A percentile compares a stretch with the other conserved stretches of the same genome.
Evolutionary conservation across 192 early-diverging fungal species (phyloP).

Genomic region (Coemansia reversa): DNA sequence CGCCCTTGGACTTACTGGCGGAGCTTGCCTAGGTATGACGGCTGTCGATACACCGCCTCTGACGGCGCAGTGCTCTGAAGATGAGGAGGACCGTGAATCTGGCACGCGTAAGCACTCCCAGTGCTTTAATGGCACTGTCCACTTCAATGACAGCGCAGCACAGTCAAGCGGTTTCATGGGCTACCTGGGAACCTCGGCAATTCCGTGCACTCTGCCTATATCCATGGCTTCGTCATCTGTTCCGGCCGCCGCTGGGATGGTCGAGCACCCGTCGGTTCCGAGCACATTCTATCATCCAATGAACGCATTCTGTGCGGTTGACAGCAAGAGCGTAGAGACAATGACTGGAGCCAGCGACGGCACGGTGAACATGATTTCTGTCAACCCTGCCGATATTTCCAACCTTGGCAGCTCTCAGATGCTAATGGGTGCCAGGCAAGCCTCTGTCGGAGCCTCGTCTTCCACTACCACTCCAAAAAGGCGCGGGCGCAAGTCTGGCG

Average conservation of each 20-base stretch:
- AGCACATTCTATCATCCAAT: constrained; percentile 7
- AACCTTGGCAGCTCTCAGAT: neutral
- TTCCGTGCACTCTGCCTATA: neutral
- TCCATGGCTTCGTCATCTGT: neutral
- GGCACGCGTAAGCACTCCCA: constrained; percentile 23
- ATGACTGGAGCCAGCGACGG: neutral
- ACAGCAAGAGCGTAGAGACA: neutral
- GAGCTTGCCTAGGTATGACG: constrained; percentile 10
- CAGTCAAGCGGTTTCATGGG: constrained; percentile 9
- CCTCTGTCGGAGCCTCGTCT: neutral
- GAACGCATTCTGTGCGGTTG: constrained; percentile 9
- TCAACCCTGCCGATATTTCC: constrained; percentile 26
- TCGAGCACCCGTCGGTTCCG: constrained; percentile 5
- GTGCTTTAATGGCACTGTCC: constrained; percentile 16
- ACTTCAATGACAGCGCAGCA: constrained; percentile 4
- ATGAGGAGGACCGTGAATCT: constrained; percentile 37
- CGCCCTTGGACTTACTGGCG: constrained; percentile 23
- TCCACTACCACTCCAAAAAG: constrained; percentile 9
- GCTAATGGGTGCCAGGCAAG: constrained; percentile 6
- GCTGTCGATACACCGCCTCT: constrained; percentile 33
- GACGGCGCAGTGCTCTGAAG: constrained; percentile 45
- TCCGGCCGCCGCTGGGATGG: neutral
- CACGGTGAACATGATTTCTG: constrained; percentile 1
- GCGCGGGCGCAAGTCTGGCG: constrained; percentile 15
- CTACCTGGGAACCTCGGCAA: constrained; percentile 11